A percentile compares a stretch with the other conserved stretches of the same genome.
Evolutionary conservation across 116 monocot genomes (phyloP).

Genomic region (Phalaenopsis hybrid): DNA sequence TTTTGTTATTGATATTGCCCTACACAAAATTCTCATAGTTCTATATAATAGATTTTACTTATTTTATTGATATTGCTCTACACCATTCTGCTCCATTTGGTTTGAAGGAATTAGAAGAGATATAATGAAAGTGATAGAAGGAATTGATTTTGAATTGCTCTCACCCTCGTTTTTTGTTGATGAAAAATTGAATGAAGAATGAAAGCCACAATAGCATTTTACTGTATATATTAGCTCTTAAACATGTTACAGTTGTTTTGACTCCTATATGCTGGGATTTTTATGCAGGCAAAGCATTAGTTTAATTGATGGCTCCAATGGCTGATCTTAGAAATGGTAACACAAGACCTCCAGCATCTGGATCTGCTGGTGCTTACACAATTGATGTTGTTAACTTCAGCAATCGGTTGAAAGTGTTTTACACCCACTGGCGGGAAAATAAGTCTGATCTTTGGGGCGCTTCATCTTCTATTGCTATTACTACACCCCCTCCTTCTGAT

Average conservation of each 20-base stretch:
- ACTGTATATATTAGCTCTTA: too few relatives aligned
- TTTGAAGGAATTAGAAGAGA: too few relatives aligned
- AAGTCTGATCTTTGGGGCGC: constrained; percentile 52
- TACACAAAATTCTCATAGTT: too few relatives aligned
- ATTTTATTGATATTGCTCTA: too few relatives aligned
- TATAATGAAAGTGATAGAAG: too few relatives aligned
- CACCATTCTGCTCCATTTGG: too few relatives aligned
- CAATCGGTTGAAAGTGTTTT: constrained; percentile 64
- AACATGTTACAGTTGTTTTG: neutral
- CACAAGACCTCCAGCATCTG: constrained; percentile 28
- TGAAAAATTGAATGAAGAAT: too few relatives aligned
- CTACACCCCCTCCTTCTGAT: constrained; percentile 84
- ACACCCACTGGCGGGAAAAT: constrained; percentile 56
- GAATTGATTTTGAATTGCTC: too few relatives aligned
- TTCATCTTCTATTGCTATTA: constrained; percentile 58
- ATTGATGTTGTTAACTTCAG: constrained; percentile 61
- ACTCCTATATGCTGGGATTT: neutral
- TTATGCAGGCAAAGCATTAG: neutral
- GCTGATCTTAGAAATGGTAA: constrained; percentile 47
- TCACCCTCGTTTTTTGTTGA: too few relatives aligned
- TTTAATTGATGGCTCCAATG: constrained; percentile 18
- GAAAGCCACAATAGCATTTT: too few relatives aligned
- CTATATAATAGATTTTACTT: too few relatives aligned
- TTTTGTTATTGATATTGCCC: too few relatives aligned
- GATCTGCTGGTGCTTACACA: constrained; percentile 32